Conservation (phyloP, 345 rosid genomes). For the Eutrema yunnanense region DNA sequence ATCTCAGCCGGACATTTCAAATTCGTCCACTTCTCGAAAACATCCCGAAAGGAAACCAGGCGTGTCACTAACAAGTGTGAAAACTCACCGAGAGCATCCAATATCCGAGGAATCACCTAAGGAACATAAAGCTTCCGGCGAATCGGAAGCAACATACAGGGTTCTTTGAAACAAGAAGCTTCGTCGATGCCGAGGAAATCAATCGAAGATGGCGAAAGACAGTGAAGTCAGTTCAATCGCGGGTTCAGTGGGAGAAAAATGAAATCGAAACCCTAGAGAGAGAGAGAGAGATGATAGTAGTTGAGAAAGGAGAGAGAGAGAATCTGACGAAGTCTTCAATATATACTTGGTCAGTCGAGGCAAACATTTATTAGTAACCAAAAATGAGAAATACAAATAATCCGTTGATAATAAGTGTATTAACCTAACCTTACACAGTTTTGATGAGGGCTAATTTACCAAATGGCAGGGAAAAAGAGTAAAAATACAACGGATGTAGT, state of each 20-base stretch:
- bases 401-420: neutral
- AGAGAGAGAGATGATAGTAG: slow-evolving; percentile 10
- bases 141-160: neutral
- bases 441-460: no score
- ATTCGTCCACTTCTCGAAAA: neutral
- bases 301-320: slow-evolving; percentile 8
- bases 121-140: neutral
- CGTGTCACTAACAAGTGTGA: slow-evolving; percentile 1
- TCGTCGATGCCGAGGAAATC: slow-evolving; percentile 7
- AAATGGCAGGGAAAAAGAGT: no score
- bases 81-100: slow-evolving; percentile 19
- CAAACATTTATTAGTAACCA: neutral
- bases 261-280: slow-evolving; percentile 36
- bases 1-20: slow-evolving; percentile 19
- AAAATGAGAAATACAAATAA: neutral
- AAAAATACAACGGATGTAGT: no score
- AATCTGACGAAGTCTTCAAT: slow-evolving; percentile 1
- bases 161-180: neutral
- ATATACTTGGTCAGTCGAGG: neutral
- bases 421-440: no score
- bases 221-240: slow-evolving; percentile 16
- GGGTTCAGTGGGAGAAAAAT: slow-evolving; percentile 7
- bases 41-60: neutral
- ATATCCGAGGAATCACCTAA: slow-evolving; percentile 8
- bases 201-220: neutral